Conservation (phyloP, 768 basidiomycete genomes). For the Termitomyces sp. region DNA sequence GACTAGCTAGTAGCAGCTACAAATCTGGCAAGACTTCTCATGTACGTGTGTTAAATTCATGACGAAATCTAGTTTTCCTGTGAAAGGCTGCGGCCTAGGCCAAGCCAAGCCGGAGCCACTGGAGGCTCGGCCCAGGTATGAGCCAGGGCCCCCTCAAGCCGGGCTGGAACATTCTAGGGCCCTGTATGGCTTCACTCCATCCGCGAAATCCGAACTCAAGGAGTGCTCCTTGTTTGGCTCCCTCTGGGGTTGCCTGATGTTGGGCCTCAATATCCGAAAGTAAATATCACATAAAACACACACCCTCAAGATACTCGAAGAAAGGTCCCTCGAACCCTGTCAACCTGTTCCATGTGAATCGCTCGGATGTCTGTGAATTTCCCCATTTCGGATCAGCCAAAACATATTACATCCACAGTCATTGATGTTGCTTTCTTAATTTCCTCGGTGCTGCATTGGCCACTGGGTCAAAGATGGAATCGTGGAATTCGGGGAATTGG, state of each 20-base stretch:
- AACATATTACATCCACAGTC: conserved; percentile 32
- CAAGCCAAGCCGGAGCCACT: too few relatives aligned
- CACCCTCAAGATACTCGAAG: conserved; percentile 13
- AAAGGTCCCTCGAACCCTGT: conserved; percentile 6
- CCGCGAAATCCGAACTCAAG: conserved; percentile 32
- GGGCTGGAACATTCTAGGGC: too few relatives aligned
- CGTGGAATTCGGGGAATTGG: not conserved
- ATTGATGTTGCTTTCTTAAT: not conserved
- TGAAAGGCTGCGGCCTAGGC: too few relatives aligned
- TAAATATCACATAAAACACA: not conserved
- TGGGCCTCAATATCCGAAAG: not conserved
- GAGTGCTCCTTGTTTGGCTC: conserved; percentile 20
- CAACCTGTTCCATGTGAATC: not conserved
- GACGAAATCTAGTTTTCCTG: too few relatives aligned
- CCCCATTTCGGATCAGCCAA: conserved; percentile 34
- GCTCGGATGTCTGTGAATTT: conserved; percentile 20
- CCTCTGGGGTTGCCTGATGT: conserved; percentile 10
- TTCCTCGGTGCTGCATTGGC: conserved; percentile 19
- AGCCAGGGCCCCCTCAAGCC: too few relatives aligned
- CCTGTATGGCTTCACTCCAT: conserved; percentile 24
- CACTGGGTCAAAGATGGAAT: not conserved
- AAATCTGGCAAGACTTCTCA: too few relatives aligned
- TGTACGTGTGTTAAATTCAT: too few relatives aligned
- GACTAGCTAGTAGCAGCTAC: too few relatives aligned
- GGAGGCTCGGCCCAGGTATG: too few relatives aligned